phyloP scores from a whole-genome alignment of 805 yeast species.

The Saccharomycopsis sp. region DNA sequence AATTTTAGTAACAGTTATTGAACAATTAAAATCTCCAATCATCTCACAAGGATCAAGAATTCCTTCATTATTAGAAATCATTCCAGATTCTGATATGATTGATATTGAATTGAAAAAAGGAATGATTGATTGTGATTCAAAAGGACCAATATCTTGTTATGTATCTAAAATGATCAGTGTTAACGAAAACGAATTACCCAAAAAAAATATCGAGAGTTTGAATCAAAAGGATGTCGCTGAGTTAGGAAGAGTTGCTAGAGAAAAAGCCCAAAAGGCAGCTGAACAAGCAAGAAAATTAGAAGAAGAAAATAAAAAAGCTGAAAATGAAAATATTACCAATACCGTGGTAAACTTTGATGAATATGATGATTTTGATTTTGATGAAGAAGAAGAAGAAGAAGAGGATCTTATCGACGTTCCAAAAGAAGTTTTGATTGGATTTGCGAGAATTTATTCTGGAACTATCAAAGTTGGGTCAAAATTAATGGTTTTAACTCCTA shows the following conservation, averaged over 20 bases:
- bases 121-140: constrained; percentile 57
- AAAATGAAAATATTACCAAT: not conserved
- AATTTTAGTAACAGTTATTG: constrained; percentile 72
- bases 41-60: constrained; percentile 66
- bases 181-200: constrained; percentile 73
- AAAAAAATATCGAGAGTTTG: constrained; percentile 25
- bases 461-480: constrained; percentile 65
- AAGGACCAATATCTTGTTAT: constrained; percentile 62
- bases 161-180: constrained; percentile 85
- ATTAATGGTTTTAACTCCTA: constrained; percentile 74
- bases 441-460: constrained; percentile 86
- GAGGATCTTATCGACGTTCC: constrained; percentile 18
- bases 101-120: constrained; percentile 30
- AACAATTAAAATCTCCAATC: constrained; percentile 74
- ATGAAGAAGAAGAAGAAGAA: constrained; percentile 28
- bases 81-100: constrained; percentile 40
- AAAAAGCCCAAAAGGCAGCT: constrained; percentile 52
- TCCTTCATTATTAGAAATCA: constrained; percentile 50
- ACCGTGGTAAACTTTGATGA: constrained; percentile 30
- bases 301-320: constrained; percentile 21
- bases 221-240: constrained; percentile 49
- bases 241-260: constrained; percentile 51
- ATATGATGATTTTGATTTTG: constrained; percentile 26
- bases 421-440: constrained; percentile 71
- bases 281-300: constrained; percentile 25